Evolutionary conservation across 768 basidiomycete genomes (phyloP).

Genomic region (Cystofilobasidium macerans): DNA sequence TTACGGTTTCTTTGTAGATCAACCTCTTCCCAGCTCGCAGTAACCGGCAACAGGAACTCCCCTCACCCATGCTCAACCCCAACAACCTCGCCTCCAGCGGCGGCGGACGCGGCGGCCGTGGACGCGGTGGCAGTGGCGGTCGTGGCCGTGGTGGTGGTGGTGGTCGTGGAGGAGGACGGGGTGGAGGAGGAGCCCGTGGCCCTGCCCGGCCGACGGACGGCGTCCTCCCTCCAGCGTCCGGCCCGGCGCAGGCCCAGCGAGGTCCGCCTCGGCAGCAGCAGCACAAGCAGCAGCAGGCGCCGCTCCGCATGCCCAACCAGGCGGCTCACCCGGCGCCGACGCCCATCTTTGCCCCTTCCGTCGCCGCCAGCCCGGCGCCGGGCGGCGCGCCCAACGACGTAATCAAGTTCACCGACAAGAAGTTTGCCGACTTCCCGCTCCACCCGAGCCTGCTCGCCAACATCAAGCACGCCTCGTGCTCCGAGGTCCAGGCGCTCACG

Average conservation of each 20-base stretch:
- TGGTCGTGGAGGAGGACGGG: not conserved
- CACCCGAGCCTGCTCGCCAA: not conserved
- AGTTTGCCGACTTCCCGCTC: conserved; percentile 2
- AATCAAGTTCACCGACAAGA: conserved; percentile 1
- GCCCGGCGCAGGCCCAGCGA: not conserved
- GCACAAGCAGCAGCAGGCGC: not conserved
- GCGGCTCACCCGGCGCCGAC: not conserved
- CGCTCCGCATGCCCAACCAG: not conserved
- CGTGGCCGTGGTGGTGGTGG: not conserved
- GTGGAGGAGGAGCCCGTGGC: not conserved
- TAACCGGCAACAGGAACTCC: too few species aligned
- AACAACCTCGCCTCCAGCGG: not conserved
- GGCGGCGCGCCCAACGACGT: not conserved
- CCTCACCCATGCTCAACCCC: conserved; percentile 4
- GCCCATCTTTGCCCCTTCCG: too few species aligned
- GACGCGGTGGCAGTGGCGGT: not conserved
- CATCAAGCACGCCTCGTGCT: not conserved
- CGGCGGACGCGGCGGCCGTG: not conserved
- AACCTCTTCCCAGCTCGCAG: too few species aligned
- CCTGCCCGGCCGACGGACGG: not conserved
- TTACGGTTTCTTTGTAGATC: too few species aligned
- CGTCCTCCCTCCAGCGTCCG: not conserved
- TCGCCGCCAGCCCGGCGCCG: too few species aligned
- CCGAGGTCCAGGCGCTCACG: conserved; percentile 8
- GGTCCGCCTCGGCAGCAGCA: not conserved